Evolutionary conservation across 805 yeast species (phyloP).

Genomic region (Saccharomycopsis fermentans): DNA sequence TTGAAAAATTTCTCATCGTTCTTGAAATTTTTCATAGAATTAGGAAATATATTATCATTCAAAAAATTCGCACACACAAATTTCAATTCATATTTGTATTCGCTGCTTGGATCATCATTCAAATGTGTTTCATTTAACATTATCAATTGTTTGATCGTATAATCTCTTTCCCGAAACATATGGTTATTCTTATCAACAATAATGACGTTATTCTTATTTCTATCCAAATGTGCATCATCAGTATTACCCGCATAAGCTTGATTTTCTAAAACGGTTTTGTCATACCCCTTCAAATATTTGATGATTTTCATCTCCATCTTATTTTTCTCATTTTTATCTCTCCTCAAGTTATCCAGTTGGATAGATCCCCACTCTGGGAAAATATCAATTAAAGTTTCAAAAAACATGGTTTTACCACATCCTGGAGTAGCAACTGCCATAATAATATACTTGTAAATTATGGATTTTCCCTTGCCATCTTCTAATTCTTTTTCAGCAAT

Average conservation of each 20-base stretch:
- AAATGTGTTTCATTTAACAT: neutral
- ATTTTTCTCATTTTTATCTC: slow-evolving; percentile 31
- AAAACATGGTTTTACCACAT: slow-evolving; percentile 87
- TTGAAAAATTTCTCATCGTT: slow-evolving; percentile 32
- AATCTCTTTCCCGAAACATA: slow-evolving; percentile 55
- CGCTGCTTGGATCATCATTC: neutral
- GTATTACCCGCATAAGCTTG: neutral
- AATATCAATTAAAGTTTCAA: slow-evolving; percentile 44
- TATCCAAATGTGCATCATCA: slow-evolving; percentile 6
- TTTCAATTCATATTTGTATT: slow-evolving; percentile 28
- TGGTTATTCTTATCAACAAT: slow-evolving; percentile 82
- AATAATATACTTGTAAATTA: slow-evolving; percentile 41
- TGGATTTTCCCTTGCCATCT: slow-evolving; percentile 19
- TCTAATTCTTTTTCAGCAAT: slow-evolving; percentile 21
- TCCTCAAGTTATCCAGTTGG: slow-evolving; percentile 69
- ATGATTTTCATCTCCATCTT: slow-evolving; percentile 41
- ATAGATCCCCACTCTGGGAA: slow-evolving; percentile 60
- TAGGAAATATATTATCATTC: slow-evolving; percentile 21
- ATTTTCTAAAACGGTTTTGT: neutral
- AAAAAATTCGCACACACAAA: slow-evolving; percentile 64
- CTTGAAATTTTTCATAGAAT: slow-evolving; percentile 10
- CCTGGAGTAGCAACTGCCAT: slow-evolving; percentile 88
- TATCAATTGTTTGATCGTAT: slow-evolving; percentile 44
- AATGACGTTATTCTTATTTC: slow-evolving; percentile 37
- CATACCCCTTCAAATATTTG: slow-evolving; percentile 20